Base-by-base conservation (phyloP, 2,329 filamentous ascomycete species). In the Monosporascus ibericus region DNA sequence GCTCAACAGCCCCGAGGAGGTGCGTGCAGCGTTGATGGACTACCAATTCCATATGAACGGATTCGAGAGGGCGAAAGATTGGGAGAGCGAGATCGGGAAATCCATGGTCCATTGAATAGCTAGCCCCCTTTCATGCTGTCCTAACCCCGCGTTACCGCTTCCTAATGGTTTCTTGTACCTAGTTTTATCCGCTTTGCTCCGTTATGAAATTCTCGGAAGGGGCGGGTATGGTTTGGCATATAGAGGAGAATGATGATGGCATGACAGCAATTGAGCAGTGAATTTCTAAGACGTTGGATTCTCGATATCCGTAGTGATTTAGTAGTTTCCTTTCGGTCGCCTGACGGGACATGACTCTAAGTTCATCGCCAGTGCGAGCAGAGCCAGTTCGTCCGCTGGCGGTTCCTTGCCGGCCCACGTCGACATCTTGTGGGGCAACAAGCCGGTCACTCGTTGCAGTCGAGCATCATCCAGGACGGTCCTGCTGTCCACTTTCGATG, bases 31-130 rank as follows among this genome's bases (percentile, higher is more conserved):
- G 1, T 76, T 88, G 70, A 70, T 81, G 55, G 85, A 88, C 64
- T 88, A 80, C 62, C 82, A 85, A 65, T 81, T 74, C 37, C 74
- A 78, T 44, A 75, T 76, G 24, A 88, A 88, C 69, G 85, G 85
- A 1, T 88, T 88, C 62, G 85, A 88, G 70, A 75, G 84, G 54
- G 84, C 85, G 1, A 76, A 79, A 55, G 80, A 80, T 17, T 91
- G 87, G 87, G 72, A 82, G 63, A 87, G 84, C 63, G 83, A 90
- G 71, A 68, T 68, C 38, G 65, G 66, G 25, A 67, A 68, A 58
- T 58, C 62, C 25, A 66, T 65, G 65, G 64, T 58, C 18, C 53
- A 60, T 48, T 67, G 51, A 51, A 44, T 42, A 34, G 15, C 18
- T 44, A 11, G 18, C 17, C 27, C 36, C 30, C 11, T 34, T 34